Conservation (phyloP, 352 stramenopile genomes). For the Achlya hypogyna region DNA sequence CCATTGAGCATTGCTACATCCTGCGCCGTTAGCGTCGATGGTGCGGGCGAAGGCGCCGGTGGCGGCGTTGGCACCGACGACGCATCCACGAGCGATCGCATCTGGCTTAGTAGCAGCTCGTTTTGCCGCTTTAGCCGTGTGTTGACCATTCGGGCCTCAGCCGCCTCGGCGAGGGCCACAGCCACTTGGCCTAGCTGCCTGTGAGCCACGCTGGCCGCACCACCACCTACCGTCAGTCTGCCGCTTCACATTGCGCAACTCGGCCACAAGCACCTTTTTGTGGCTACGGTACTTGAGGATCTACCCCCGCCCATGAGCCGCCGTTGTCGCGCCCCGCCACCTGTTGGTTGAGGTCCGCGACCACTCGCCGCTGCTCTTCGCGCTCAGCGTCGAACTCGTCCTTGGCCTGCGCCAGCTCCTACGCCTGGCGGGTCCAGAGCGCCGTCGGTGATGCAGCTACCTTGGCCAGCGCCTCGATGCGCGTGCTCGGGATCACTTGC, state of each 20-base stretch:
- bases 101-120: constrained; percentile 67
- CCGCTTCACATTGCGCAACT: constrained; percentile 70
- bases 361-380: constrained; percentile 38
- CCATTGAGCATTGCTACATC: constrained; percentile 73
- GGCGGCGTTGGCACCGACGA: constrained; percentile 27
- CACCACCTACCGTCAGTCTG: constrained; percentile 32
- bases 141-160: constrained; percentile 82
- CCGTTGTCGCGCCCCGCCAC: constrained; percentile 16
- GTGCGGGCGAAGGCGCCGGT: constrained; percentile 26
- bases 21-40: constrained; percentile 57
- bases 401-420: constrained; percentile 61
- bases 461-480: constrained; percentile 61
- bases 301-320: not conserved
- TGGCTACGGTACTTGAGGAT: constrained; percentile 65
- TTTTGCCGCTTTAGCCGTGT: constrained; percentile 75
- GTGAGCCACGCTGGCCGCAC: not conserved
- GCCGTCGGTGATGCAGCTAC: constrained; percentile 21
- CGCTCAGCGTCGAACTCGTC: constrained; percentile 56
- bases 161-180: constrained; percentile 75
- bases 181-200: constrained; percentile 38
- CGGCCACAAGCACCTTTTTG: constrained; percentile 64
- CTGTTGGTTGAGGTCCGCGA: constrained; percentile 50
- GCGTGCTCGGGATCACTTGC: constrained; percentile 61
- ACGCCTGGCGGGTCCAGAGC: not conserved
- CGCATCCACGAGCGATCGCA: constrained; percentile 50